Percentiles rank a stretch among this genome's conserved stretches.
phyloP scores from a whole-genome alignment of 441 rosid species.

The Pelargonium myrrhifolium region DNA sequence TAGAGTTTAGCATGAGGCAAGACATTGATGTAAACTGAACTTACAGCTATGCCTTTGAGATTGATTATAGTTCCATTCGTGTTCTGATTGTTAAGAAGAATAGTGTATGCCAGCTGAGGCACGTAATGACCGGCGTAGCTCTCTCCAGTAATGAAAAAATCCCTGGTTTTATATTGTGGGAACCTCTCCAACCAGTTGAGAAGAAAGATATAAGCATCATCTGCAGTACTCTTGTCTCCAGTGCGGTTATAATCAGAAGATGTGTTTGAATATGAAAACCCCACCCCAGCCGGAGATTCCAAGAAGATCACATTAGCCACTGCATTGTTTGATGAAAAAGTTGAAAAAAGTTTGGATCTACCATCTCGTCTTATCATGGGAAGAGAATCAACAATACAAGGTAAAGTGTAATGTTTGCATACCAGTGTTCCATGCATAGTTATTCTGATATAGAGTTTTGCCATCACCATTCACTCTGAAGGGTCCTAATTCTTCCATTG shows the following conservation, averaged over 20 bases:
- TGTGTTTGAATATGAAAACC: conserved; percentile 38
- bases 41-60: conserved; percentile 38
- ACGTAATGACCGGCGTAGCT: conserved; percentile 40
- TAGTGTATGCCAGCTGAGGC: conserved; percentile 36
- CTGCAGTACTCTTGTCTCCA: conserved; percentile 30
- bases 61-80: conserved; percentile 23
- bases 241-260: conserved; percentile 19
- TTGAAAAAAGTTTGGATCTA: no score
- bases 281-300: conserved; percentile 41
- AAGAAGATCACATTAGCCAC: conserved; percentile 39
- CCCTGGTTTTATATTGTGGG: conserved; percentile 30
- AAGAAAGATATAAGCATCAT: conserved; percentile 32
- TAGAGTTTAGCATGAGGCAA: no score
- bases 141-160: conserved; percentile 33
- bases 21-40: conserved; percentile 2
- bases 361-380: no score
- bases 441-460: conserved; percentile 24
- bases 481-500: conserved; percentile 41
- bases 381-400: no score
- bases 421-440: conserved; percentile 35
- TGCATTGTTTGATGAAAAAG: background rate
- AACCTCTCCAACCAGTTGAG: conserved; percentile 39
- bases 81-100: conserved; percentile 21
- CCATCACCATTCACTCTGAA: conserved; percentile 34
- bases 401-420: background rate